Evolutionary conservation across 805 yeast species (phyloP), one percentile per base, ranked within the genome.

Genomic region (Saccharomycopsis sp.): DNA sequence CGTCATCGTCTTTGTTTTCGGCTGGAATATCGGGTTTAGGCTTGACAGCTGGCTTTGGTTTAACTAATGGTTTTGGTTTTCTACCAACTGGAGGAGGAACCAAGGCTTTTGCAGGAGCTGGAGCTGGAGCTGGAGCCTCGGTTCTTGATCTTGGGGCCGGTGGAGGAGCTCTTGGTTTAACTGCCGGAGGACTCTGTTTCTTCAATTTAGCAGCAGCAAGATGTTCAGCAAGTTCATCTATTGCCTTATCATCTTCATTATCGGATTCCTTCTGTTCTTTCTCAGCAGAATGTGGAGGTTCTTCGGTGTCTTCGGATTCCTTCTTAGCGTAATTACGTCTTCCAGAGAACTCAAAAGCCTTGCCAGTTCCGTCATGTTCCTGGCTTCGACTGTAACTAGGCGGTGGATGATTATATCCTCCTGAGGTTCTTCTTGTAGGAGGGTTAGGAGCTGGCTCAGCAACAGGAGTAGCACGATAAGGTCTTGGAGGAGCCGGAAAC

Each of bases 401-500:
- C 5, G 60, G 58, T n/a, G 58, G 58, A n/a, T 51, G 59, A 53
- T 54, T 49, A 15, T 56, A n/a, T 17, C 58, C 20, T 12, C 20
- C 22, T 9, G 52, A 12, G 3, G 38, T 38, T 47, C n/a, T 29
- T 29, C 20, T 55, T 19, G 35, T 23, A 19, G 22, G 14, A 23
- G 44, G 38, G 38, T 5, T 12, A 29, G 38, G 49, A 44, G 22
- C 7, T 8, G 12, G 49, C 7, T 17, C 22, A 3, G 61, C 24
- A 38, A 51, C 47, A 7, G 38, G 38, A 7, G 25, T 52, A 3
- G 53, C 24, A 17, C 62, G 53, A 52, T 60, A 52, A 12, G 64
- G 64, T 42, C 59, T 60, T 34, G 63, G 59, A 15, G 64, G 63
- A 14, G 64, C 63, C 23, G 55, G 54, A 35, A 63, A 52, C 2